These are phyloP conservation scores for Cryptococcus jaspeensis DNA, from an alignment of 1,284 basidiomycete species.

Conservation along the genomic window DNA sequence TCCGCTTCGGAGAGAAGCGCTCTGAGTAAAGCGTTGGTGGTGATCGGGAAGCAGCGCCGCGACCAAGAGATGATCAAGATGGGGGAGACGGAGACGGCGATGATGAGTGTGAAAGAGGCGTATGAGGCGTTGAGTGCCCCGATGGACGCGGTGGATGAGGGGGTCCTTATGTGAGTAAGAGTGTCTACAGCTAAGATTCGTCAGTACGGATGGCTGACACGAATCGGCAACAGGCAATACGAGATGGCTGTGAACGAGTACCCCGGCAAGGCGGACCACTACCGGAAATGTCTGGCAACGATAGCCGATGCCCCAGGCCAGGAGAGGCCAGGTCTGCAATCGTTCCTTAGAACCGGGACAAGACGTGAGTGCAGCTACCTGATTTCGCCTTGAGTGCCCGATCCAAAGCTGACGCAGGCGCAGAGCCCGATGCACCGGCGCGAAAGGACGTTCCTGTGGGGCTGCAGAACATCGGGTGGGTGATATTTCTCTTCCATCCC, in stretches of 20 bases:
- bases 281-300: constrained; percentile 35
- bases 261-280: constrained; percentile 44
- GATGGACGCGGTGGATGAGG: constrained; percentile 39
- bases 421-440: constrained; percentile 28
- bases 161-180: constrained; percentile 44
- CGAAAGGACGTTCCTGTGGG: constrained; percentile 48
- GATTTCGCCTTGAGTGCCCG: not conserved
- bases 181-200: too few relatives aligned
- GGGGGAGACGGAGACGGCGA: constrained; percentile 26
- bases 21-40: constrained; percentile 26
- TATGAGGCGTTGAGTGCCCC: constrained; percentile 42
- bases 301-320: constrained; percentile 43
- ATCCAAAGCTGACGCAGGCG: not conserved
- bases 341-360: constrained; percentile 33
- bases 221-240: constrained; percentile 36
- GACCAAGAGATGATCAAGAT: constrained; percentile 27
- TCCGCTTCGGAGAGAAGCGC: constrained; percentile 16
- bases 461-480: constrained; percentile 50
- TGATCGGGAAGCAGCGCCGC: constrained; percentile 32
- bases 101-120: constrained; percentile 41
- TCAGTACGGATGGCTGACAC: not conserved
- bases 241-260: constrained; percentile 42
- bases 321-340: constrained; percentile 37
- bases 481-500: not conserved
- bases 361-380: constrained; percentile 12